Evolutionary conservation across 345 rosid genomes (phyloP), one percentile per base, ranked within the genome.

Genomic region (Rhodamnia rubescens): DNA sequence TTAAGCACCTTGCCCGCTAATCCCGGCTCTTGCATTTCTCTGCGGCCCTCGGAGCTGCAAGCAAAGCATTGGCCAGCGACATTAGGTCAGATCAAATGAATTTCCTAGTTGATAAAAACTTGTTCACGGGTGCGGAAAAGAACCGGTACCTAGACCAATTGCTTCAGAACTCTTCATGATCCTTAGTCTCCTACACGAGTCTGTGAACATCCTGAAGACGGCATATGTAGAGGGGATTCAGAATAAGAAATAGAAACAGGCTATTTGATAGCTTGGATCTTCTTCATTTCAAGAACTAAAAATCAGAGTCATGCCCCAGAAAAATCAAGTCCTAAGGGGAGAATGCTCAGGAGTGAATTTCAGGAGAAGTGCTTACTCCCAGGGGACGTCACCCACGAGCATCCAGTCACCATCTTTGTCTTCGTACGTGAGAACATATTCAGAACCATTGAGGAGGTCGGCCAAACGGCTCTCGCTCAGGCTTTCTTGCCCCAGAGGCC

Each of bases 341-440:
- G 29, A 29, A 42, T 18, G 53, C 27, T 4, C 20, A 84, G 10
- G 21, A 47, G 53, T 59, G 81, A 51, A 64, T 47, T 75, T 5
- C 8, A 36, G 78, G 78, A 69, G 58, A 57, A 85, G 85, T 47
- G 90, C 90, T 80, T 90, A 93, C 95, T 87, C 90, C 93, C 95
- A 93, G 57, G 95, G 95, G 83, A 92, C 93, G 84, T 92, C 93
- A 26, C 94, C 94, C 49, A 91, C 94, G 27, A 92, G 94, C 94
- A 93, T 93, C 95, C 95, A 93, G 78, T 93, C 95, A 4, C 88
- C 91, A 18, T 93, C 95, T 85, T 89, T 90, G 84, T 93, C 95
- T 88, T 93, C 95, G 53, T 91, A 93, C 21, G 93, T 89, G 50
- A 93, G 91, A 83, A 93, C 91, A 82, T 87, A 91, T 56, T 90